These are phyloP conservation scores for Penicillium cataractarum DNA, from an alignment of 495 filamentous ascomycete species.

Conservation along the genomic window DNA sequence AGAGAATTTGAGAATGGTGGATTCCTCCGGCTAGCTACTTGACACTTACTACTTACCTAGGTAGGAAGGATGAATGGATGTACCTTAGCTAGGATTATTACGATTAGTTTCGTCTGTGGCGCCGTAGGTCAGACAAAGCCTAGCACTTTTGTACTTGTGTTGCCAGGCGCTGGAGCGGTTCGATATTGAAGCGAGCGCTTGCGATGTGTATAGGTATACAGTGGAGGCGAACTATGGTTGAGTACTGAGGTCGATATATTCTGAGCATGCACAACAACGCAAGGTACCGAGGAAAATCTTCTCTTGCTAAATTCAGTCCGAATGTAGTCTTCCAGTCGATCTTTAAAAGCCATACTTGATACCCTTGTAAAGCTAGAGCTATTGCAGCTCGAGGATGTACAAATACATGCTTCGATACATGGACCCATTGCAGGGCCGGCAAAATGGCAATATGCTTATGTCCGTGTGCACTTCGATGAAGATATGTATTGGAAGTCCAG, in stretches of 20 bases:
- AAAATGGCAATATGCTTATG: constrained; percentile 10
- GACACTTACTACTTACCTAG: not conserved
- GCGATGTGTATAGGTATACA: not conserved
- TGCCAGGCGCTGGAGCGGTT: not conserved
- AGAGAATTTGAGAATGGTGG: not conserved
- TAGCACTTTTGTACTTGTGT: constrained; percentile 16
- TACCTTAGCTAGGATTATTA: not conserved
- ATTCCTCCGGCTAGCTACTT: constrained; percentile 1
- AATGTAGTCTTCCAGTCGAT: not conserved
- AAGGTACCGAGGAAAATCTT: not conserved
- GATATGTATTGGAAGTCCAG: not conserved
- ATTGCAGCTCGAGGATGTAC: not conserved
- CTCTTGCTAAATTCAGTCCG: not conserved
- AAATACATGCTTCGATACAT: not conserved
- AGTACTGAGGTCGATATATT: not conserved
- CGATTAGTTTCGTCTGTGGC: constrained; percentile 11
- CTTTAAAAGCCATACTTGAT: not conserved
- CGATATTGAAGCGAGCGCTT: not conserved
- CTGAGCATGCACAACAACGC: not conserved
- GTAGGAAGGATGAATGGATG: not conserved
- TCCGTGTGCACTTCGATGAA: not conserved
- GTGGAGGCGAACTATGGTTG: not conserved
- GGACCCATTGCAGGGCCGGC: not conserved
- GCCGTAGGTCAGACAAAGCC: constrained; percentile 12
- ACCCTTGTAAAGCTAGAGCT: not conserved